Evolutionary conservation across 768 basidiomycete genomes (phyloP).

Genomic region (Hypholoma fasciculare): DNA sequence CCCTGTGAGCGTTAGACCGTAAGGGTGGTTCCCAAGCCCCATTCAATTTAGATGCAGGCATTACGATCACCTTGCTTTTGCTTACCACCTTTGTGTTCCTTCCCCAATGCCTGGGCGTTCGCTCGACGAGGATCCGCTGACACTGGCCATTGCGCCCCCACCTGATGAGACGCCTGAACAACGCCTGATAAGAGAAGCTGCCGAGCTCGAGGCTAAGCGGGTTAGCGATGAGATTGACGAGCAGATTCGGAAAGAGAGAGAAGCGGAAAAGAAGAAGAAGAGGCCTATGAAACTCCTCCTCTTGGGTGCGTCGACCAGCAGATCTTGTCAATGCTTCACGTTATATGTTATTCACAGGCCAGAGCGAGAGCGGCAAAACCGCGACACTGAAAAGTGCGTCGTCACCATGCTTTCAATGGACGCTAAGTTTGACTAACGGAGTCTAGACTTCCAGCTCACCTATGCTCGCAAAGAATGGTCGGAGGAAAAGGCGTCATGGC

Average conservation of each 20-base stretch:
- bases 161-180: slow-evolving; percentile 60
- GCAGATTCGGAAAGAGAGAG: slow-evolving; percentile 60
- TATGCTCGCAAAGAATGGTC: slow-evolving; percentile 72
- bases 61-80: slow-evolving; percentile 8
- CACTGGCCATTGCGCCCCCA: slow-evolving; percentile 61
- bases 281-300: slow-evolving; percentile 74
- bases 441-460: slow-evolving; percentile 69
- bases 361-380: slow-evolving; percentile 79
- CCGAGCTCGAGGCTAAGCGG: slow-evolving; percentile 63
- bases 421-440: slow-evolving; percentile 7
- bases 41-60: slow-evolving; percentile 8
- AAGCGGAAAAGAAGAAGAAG: slow-evolving; percentile 58
- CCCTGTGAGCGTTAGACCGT: slow-evolving; percentile 3
- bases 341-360: slow-evolving; percentile 34
- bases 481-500: slow-evolving; percentile 71
- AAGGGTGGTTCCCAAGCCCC: slow-evolving; percentile 9
- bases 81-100: not conserved
- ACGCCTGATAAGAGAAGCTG: slow-evolving; percentile 51
- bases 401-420: not conserved
- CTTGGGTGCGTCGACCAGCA: slow-evolving; percentile 44
- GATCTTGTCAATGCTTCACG: not conserved
- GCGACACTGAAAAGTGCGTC: slow-evolving; percentile 73
- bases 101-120: slow-evolving; percentile 21
- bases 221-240: slow-evolving; percentile 79
- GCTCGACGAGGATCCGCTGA: slow-evolving; percentile 61